phyloP scores from a whole-genome alignment of 208 protist genomes.

The Porcisia hertigi region DNA sequence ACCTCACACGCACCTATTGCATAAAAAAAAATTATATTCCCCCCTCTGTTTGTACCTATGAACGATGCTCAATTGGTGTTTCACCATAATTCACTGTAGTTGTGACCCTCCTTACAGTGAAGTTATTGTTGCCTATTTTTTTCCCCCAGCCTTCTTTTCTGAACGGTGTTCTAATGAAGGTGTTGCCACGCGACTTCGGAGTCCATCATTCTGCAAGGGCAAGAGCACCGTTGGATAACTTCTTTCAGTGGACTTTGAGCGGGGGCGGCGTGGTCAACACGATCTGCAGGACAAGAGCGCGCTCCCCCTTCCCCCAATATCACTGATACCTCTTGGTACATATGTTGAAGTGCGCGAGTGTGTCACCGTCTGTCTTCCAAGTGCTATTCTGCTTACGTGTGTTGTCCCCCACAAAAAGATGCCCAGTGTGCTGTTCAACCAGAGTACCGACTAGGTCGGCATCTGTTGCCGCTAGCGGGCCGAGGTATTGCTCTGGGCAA shows the following conservation, averaged over 20 bases:
- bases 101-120: neutral
- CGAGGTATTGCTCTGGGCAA: neutral
- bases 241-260: too few species aligned
- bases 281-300: neutral
- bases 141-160: neutral
- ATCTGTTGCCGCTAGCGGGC: neutral
- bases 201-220: neutral
- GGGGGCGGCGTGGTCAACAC: neutral
- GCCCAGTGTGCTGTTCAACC: neutral
- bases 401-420: neutral
- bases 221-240: neutral
- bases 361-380: neutral
- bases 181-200: neutral
- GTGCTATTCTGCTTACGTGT: neutral
- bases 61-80: neutral
- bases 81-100: neutral
- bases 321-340: neutral
- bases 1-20: too few species aligned
- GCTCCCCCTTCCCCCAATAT: too few species aligned
- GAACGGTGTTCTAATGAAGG: neutral
- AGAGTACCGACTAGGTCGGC: neutral
- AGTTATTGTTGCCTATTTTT: too few species aligned
- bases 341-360: neutral
- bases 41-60: neutral
- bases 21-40: neutral